These are phyloP conservation scores for Aspergillus fumigatus DNA, from an alignment of 2,329 filamentous ascomycete genomes.

Conservation along the genomic window DNA sequence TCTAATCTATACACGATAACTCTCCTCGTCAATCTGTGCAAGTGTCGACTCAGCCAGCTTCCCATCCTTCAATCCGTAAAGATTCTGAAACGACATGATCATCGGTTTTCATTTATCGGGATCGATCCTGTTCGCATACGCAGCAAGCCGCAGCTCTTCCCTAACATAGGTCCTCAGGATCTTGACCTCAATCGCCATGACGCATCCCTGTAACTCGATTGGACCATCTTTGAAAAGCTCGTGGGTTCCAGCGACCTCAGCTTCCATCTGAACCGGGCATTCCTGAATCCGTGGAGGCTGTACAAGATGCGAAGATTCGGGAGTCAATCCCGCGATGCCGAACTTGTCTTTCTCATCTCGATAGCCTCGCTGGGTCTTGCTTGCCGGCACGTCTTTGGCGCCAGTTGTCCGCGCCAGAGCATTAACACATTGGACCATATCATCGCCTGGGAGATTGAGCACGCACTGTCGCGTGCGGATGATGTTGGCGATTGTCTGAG, in stretches of 20 bases:
- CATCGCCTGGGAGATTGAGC: background rate
- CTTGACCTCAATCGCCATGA: background rate
- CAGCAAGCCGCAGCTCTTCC: background rate
- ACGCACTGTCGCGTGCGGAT: background rate
- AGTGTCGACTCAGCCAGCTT: too few relatives aligned
- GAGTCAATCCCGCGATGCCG: too few relatives aligned
- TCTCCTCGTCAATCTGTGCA: too few relatives aligned
- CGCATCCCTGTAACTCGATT: too few relatives aligned
- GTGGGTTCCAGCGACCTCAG: too few relatives aligned
- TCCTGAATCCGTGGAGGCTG: too few relatives aligned
- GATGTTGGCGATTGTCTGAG: background rate
- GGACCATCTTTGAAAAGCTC: too few relatives aligned
- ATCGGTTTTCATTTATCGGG: background rate
- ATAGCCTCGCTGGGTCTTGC: background rate
- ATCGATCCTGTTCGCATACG: background rate
- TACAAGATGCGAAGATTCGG: too few relatives aligned
- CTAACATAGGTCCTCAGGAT: background rate
- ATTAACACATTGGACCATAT: background rate
- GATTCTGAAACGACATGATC: background rate
- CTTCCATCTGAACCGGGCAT: too few relatives aligned
- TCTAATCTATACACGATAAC: too few relatives aligned
- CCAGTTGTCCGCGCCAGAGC: background rate
- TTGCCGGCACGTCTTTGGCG: background rate
- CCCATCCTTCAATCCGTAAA: background rate
- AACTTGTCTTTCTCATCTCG: too few relatives aligned